A percentile compares a stretch with the other conserved stretches of the same genome.
Evolutionary conservation across 768 basidiomycete genomes (phyloP).

Genomic region (Trametes villosa): DNA sequence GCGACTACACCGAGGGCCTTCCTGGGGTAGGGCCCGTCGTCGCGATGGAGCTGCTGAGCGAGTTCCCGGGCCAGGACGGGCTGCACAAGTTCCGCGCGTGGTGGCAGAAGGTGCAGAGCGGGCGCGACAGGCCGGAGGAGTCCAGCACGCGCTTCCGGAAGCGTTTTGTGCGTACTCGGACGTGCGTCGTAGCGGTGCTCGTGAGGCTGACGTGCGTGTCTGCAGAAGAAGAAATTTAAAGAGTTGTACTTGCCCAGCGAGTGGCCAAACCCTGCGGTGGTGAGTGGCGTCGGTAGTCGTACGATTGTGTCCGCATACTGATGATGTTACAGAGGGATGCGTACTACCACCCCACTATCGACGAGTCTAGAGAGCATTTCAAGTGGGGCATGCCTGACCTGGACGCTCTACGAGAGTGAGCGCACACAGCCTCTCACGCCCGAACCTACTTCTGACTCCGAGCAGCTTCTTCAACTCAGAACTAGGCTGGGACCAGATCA

Average conservation of each 20-base stretch:
- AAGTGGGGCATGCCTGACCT: conserved; percentile 98
- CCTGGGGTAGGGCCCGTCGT: conserved; percentile 93
- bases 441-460: neutral
- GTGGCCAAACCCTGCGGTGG: conserved; percentile 94
- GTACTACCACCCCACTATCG: conserved; percentile 90
- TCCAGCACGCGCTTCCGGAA: conserved; percentile 77
- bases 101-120: conserved; percentile 93
- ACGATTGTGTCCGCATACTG: neutral
- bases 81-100: conserved; percentile 88
- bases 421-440: conserved; percentile 1
- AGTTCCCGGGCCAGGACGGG: conserved; percentile 88
- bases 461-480: conserved; percentile 49
- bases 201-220: neutral
- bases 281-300: conserved; percentile 39
- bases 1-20: conserved; percentile 94
- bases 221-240: conserved; percentile 89
- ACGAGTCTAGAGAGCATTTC: conserved; percentile 91
- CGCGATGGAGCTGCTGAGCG: conserved; percentile 92
- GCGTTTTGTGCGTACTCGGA: conserved; percentile 70
- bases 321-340: conserved; percentile 70
- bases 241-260: conserved; percentile 76
- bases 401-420: conserved; percentile 84
- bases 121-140: conserved; percentile 79
- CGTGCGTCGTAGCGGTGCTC: no score
- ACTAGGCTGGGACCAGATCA: conserved; percentile 77